phyloP scores from a whole-genome alignment of 176 grass and related monocot species.

The Eragrostis curvula region DNA sequence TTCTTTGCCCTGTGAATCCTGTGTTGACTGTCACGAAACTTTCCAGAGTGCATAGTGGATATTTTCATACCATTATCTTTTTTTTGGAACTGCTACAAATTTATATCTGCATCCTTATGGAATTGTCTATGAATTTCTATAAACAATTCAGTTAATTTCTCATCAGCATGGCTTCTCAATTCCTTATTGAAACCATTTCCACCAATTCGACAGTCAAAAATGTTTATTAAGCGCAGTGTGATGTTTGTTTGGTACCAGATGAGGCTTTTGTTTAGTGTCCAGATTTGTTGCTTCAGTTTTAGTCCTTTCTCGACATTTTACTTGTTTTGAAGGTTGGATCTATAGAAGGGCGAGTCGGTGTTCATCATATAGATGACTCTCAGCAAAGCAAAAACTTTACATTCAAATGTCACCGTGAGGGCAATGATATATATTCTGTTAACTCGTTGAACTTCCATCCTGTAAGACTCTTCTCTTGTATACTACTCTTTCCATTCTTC shows the following conservation, averaged over 20 bases:
- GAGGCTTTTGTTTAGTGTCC: constrained; percentile 16
- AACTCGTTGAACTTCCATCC: constrained; percentile 94
- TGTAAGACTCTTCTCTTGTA: constrained; percentile 52
- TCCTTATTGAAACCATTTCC: constrained; percentile 14
- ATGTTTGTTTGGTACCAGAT: not conserved
- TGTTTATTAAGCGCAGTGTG: not conserved
- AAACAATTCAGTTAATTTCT: constrained; percentile 16
- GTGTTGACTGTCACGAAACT: constrained; percentile 9
- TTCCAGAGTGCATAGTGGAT: not conserved
- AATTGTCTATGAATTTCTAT: constrained; percentile 24
- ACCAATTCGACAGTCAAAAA: not conserved
- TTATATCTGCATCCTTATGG: not conserved
- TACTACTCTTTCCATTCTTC: not conserved
- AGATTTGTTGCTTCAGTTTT: not conserved
- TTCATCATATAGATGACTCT: constrained; percentile 91
- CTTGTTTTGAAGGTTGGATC: constrained; percentile 79
- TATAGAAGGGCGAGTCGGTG: constrained; percentile 90
- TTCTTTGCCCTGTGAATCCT: not conserved
- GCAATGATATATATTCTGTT: constrained; percentile 81
- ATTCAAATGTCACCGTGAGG: constrained; percentile 92
- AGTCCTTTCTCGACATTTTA: not conserved
- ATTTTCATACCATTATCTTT: constrained; percentile 13
- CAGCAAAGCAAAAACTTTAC: constrained; percentile 92
- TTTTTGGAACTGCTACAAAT: not conserved
- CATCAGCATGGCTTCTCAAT: not conserved